phyloP scores from a whole-genome alignment of 2,329 filamentous ascomycete genomes.

The Tolypocladium guangdongense region DNA sequence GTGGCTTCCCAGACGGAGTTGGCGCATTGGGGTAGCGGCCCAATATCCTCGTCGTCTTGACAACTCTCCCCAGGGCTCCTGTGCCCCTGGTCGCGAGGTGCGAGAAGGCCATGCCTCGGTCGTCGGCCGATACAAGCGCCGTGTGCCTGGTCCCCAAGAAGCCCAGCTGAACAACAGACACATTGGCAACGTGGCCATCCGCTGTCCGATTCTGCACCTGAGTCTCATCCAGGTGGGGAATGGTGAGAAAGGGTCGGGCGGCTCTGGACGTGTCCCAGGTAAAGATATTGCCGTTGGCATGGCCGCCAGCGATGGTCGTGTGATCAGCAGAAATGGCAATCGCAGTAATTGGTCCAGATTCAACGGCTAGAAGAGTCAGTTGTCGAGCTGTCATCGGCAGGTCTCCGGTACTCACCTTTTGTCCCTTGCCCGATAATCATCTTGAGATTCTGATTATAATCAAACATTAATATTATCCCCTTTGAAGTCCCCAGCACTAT shows the following conservation, averaged over 20 bases:
- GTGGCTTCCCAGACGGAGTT: slow-evolving; percentile 48
- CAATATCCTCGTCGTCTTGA: slow-evolving; percentile 83
- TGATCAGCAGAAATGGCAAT: slow-evolving; percentile 90
- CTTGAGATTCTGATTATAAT: slow-evolving; percentile 93
- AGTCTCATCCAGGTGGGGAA: slow-evolving; percentile 61
- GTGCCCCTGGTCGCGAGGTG: slow-evolving; percentile 88
- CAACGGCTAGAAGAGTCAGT: slow-evolving; percentile 54
- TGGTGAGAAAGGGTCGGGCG: slow-evolving; percentile 80
- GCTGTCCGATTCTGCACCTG: slow-evolving; percentile 53
- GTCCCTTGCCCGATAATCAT: slow-evolving; percentile 89
- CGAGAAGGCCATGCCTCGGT: slow-evolving; percentile 94
- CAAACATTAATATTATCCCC: slow-evolving; percentile 89
- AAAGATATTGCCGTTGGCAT: slow-evolving; percentile 84
- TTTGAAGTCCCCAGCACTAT: slow-evolving; percentile 91
- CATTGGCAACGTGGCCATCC: slow-evolving; percentile 74
- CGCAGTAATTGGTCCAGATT: slow-evolving; percentile 78
- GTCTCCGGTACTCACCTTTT: slow-evolving; percentile 48
- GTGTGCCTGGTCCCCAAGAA: slow-evolving; percentile 91
- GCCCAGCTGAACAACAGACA: slow-evolving; percentile 78
- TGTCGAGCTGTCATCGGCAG: background rate
- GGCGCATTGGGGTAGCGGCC: slow-evolving; percentile 75
- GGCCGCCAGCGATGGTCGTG: slow-evolving; percentile 79
- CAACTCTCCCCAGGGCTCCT: slow-evolving; percentile 70
- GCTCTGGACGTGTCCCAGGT: slow-evolving; percentile 86
- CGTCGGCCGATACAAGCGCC: slow-evolving; percentile 88